phyloP scores from a whole-genome alignment of 78 protist genomes.

The Dictyostelium brefeldianum region DNA sequence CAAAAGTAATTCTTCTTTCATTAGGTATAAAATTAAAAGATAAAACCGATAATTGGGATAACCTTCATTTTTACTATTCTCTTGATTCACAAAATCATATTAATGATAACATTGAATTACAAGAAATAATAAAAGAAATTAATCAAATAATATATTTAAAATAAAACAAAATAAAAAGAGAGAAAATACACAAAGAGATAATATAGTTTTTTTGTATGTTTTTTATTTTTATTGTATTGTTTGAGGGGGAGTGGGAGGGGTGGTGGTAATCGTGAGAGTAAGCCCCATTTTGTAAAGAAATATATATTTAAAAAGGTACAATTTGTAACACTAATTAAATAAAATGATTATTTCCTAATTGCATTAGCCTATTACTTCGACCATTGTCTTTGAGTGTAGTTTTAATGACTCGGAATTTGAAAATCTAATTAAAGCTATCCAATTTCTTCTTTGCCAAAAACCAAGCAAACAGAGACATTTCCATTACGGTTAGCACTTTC shows the following conservation, averaged over 20 bases:
- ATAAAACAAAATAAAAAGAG: neutral
- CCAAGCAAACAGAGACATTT: neutral
- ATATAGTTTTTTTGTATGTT: neutral
- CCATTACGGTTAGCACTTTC: conserved; percentile 60
- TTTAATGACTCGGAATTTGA: conserved; percentile 11
- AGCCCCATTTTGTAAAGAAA: conserved; percentile 46
- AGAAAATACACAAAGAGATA: neutral
- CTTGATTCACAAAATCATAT: neutral
- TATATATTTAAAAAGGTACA: neutral
- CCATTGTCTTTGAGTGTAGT: conserved; percentile 14
- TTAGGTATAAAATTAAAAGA: neutral
- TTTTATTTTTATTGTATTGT: neutral
- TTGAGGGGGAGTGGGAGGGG: conserved; percentile 25
- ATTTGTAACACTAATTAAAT: neutral
- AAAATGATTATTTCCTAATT: conserved; percentile 7
- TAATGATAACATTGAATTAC: neutral
- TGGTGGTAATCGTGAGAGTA: conserved; percentile 50
- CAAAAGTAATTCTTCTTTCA: neutral
- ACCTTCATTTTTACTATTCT: neutral
- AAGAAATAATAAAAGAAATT: neutral
- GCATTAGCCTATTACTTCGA: conserved; percentile 36
- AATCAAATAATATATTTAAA: neutral
- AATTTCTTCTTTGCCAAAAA: conserved; percentile 36
- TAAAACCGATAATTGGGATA: neutral
- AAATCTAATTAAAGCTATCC: neutral